phyloP scores from a whole-genome alignment of 2,329 filamentous ascomycete species.

The Diaporthe citriasiana region DNA sequence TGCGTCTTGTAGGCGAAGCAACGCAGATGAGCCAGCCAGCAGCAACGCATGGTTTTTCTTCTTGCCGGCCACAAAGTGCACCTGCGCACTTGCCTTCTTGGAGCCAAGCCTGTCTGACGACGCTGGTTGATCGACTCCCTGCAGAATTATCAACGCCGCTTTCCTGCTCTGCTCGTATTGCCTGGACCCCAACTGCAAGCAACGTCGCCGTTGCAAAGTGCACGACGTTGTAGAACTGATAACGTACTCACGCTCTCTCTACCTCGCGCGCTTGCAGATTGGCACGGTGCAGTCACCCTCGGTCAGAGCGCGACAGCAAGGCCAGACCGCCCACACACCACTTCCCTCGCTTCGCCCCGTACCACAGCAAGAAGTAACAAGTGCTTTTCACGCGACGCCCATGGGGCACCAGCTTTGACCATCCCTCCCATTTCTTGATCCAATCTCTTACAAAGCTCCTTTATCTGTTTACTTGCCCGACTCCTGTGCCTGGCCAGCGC shows the following conservation, averaged over 20 bases:
- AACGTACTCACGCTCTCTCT: too few species aligned
- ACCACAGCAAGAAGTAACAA: constrained; percentile 2
- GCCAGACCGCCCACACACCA: constrained; percentile 15
- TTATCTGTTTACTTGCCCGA: constrained; percentile 17
- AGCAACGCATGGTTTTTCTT: too few species aligned
- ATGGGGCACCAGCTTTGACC: constrained; percentile 16
- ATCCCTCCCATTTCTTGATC: neutral
- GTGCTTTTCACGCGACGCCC: constrained; percentile 19
- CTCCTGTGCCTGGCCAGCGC: neutral
- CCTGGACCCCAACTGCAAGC: neutral
- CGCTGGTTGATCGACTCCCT: constrained; percentile 8
- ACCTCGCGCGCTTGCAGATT: neutral
- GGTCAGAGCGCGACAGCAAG: too few species aligned
- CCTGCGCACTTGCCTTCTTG: neutral
- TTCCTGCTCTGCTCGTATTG: neutral
- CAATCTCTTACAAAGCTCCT: constrained; percentile 6
- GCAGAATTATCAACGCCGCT: neutral
- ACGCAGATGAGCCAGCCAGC: neutral
- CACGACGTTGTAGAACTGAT: neutral
- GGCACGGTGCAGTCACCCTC: constrained; percentile 13
- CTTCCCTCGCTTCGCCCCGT: constrained; percentile 2
- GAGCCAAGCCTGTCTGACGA: neutral
- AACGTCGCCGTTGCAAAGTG: constrained; percentile 12
- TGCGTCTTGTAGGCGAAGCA: neutral
- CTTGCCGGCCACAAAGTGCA: neutral